Base-by-base conservation (phyloP, 2,329 filamentous ascomycete genomes). In the Fusarium ramigenum region DNA sequence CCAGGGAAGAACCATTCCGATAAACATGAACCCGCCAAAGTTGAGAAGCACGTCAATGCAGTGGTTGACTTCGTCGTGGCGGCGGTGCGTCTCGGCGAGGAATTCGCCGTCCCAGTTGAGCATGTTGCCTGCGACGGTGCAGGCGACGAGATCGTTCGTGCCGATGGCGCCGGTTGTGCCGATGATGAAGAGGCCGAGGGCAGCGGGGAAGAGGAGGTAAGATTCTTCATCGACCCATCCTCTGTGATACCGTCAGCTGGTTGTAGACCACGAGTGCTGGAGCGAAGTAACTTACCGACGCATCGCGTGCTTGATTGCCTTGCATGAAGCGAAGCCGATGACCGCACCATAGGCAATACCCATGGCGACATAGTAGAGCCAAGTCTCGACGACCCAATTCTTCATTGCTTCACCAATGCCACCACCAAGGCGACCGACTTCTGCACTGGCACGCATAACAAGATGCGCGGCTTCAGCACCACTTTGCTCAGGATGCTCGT, bases 71-170 rank as follows among this genome's bases (percentile, higher is more conserved):
- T 90, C 88, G 64, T 91, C 89, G 73, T 90, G 88, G 14, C 88
- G 85, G 14, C 83, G 80, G 63, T 89, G 83, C 0, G 86, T 84
- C 77, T 91, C 89, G 9, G 82, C 82, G 6, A 90, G 85, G 73
- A 87, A 91, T n/a, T 84, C 76, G 7, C 89, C 89, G 62, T 91
- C 87, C 90, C 89, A 91, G 79, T 91, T 91, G 50, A 91, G 80
- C 18, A 85, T 84, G 74, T 85, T 87, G 11, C 89, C 90, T 1
- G 90, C 89, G 6, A 88, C 83, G 64, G 90, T 90, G 76, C 88
- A 91, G 7, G 89, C 88, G 7, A 91, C 83, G 0, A 90, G 85
- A 68, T 91, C 89, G 61, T 90, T 88, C 0, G 87, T 88, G 18
- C 89, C 89, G 21, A 91, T 82, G 28, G 85, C 82, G 32, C 89